These are phyloP conservation scores for Epichloe hybrida DNA, from an alignment of 2,329 filamentous ascomycete genomes.

Conservation along the genomic window DNA sequence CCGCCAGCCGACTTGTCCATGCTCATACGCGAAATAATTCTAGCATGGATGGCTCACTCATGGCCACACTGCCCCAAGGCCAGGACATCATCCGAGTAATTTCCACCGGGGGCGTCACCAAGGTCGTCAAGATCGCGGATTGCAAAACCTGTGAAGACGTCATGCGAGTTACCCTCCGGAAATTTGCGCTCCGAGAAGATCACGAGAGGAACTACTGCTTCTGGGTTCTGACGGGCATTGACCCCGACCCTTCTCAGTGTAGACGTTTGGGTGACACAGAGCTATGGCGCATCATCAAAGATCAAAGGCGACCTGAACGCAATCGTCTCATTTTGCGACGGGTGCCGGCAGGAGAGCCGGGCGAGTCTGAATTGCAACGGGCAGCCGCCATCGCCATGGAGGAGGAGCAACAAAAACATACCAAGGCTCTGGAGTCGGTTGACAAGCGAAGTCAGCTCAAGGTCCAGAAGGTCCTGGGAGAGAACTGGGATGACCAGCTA, in stretches of 20 bases:
- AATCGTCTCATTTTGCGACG: conserved; percentile 84
- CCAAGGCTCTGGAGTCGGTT: conserved; percentile 44
- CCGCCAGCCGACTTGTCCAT: conserved; percentile 47
- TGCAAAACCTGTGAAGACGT: conserved; percentile 89
- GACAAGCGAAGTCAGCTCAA: conserved; percentile 76
- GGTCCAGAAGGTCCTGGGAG: conserved; percentile 78
- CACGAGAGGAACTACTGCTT: conserved; percentile 95
- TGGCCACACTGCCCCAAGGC: conserved; percentile 71
- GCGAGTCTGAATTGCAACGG: conserved; percentile 70
- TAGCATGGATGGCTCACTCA: conserved; percentile 74
- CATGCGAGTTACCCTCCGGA: conserved; percentile 76
- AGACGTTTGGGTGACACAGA: conserved; percentile 76
- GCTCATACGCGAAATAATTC: conserved; percentile 67
- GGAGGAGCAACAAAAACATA: conserved; percentile 64
- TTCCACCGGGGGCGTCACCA: conserved; percentile 79
- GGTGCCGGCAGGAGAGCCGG: conserved; percentile 84
- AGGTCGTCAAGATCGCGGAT: conserved; percentile 84
- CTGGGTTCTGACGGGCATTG: conserved; percentile 76
- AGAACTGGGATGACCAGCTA: conserved; percentile 66
- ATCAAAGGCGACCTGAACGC: conserved; percentile 70
- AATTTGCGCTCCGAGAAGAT: conserved; percentile 77
- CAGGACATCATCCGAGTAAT: conserved; percentile 89
- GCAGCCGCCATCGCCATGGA: conserved; percentile 83
- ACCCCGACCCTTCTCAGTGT: conserved; percentile 69
- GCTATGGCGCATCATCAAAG: conserved; percentile 80